Evolutionary conservation across 495 filamentous ascomycete species (phyloP).

Genomic region (Jackrogersella minutella): DNA sequence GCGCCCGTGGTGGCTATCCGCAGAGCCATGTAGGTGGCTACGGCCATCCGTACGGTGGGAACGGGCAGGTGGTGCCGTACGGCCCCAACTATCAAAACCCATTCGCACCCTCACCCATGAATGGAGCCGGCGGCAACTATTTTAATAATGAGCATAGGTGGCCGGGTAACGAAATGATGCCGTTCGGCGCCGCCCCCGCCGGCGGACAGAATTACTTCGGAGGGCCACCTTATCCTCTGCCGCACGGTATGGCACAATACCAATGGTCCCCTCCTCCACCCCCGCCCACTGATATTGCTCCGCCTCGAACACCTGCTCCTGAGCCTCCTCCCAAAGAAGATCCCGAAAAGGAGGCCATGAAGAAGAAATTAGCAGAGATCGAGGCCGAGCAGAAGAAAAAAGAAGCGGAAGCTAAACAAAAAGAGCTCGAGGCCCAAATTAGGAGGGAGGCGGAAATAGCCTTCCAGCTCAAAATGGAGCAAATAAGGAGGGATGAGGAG

Average conservation of each 20-base stretch:
- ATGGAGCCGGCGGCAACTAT: slow-evolving; percentile 44
- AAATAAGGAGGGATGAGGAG: slow-evolving; percentile 47
- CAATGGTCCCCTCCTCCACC: slow-evolving; percentile 52
- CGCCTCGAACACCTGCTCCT: slow-evolving; percentile 49
- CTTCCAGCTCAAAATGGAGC: slow-evolving; percentile 50
- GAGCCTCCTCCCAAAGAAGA: slow-evolving; percentile 50
- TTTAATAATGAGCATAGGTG: slow-evolving; percentile 46
- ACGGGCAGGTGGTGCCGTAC: slow-evolving; percentile 56
- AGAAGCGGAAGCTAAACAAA: slow-evolving; percentile 51
- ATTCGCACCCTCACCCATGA: slow-evolving; percentile 53
- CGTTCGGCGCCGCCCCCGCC: slow-evolving; percentile 45
- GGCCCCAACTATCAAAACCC: slow-evolving; percentile 51
- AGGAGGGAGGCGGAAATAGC: slow-evolving; percentile 53
- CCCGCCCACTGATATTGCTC: slow-evolving; percentile 55
- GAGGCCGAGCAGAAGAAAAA: slow-evolving; percentile 46
- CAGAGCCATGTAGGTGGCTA: slow-evolving; percentile 56
- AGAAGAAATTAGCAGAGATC: slow-evolving; percentile 50
- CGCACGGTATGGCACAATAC: slow-evolving; percentile 52
- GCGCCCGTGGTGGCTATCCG: slow-evolving; percentile 47
- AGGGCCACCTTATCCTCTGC: slow-evolving; percentile 43
- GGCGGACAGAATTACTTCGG: slow-evolving; percentile 38
- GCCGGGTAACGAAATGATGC: slow-evolving; percentile 56
- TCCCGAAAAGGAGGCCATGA: slow-evolving; percentile 56
- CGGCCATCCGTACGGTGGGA: slow-evolving; percentile 42
- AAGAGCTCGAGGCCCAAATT: slow-evolving; percentile 56